Evolutionary conservation across 441 rosid genomes (phyloP).

Genomic region (Gossypium davidsonii): DNA sequence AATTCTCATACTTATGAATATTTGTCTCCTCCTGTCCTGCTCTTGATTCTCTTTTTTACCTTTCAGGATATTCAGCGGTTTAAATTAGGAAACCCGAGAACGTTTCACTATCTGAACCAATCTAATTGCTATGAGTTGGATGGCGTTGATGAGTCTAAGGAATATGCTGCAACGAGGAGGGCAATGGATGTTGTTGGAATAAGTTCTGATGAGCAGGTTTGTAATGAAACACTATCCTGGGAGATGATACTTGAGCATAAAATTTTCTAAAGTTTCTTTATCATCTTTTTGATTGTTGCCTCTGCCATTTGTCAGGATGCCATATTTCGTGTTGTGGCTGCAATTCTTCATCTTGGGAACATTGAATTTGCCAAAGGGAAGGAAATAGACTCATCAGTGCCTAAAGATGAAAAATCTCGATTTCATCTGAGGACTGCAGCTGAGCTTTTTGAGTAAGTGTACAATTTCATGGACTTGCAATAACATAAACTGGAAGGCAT

Average conservation of each 20-base stretch:
- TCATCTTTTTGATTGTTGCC: conserved; percentile 13
- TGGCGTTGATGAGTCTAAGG: conserved; percentile 78
- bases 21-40: conserved; percentile 1
- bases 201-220: conserved; percentile 86
- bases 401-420: conserved; percentile 83
- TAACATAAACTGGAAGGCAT: neutral
- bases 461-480: conserved; percentile 14
- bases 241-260: conserved; percentile 8
- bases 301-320: conserved; percentile 52
- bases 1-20: conserved; percentile 6
- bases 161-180: conserved; percentile 68
- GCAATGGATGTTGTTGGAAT: conserved; percentile 98
- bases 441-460: conserved; percentile 70
- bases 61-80: conserved; percentile 63
- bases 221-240: conserved; percentile 14
- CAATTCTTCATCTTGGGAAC: conserved; percentile 93
- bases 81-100: conserved; percentile 72
- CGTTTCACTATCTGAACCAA: conserved; percentile 89
- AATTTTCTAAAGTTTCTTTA: neutral
- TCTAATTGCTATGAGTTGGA: conserved; percentile 82
- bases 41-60: conserved; percentile 10
- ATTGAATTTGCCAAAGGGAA: conserved; percentile 82
- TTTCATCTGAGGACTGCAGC: conserved; percentile 85
- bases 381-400: conserved; percentile 81
- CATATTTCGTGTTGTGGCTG: conserved; percentile 86